Percentiles rank a stretch among this genome's conserved stretches.
phyloP scores from a whole-genome alignment of 1,284 basidiomycete genomes.

The Malassezia cuniculi region DNA sequence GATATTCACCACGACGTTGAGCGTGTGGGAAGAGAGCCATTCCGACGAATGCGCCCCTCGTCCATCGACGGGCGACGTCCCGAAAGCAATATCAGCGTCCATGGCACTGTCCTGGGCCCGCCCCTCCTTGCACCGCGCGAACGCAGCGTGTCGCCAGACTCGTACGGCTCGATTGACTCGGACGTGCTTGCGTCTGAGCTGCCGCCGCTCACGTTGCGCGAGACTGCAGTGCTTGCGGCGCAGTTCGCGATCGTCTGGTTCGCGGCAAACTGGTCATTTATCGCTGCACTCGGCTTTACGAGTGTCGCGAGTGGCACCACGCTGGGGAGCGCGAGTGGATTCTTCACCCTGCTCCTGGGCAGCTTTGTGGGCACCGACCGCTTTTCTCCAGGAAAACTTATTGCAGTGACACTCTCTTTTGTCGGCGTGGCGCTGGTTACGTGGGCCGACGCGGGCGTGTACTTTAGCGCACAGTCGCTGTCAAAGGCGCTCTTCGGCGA shows the following conservation, averaged over 20 bases:
- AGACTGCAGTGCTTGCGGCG: constrained; percentile 30
- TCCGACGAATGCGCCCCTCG: constrained; percentile 21
- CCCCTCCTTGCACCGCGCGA: too few species aligned
- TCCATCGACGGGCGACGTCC: constrained; percentile 39
- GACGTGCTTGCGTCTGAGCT: constrained; percentile 8
- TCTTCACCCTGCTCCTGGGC: constrained; percentile 82
- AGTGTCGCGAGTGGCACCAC: constrained; percentile 42
- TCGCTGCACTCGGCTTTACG: constrained; percentile 34
- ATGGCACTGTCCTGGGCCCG: not conserved
- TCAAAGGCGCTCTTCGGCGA: constrained; percentile 33
- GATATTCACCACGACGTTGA: constrained; percentile 3
- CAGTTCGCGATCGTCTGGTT: constrained; percentile 43
- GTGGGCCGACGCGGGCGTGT: constrained; percentile 31
- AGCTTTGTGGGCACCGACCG: constrained; percentile 70
- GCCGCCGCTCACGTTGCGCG: constrained; percentile 31
- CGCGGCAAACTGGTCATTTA: constrained; percentile 41
- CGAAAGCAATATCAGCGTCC: constrained; percentile 13
- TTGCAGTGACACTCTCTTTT: constrained; percentile 72
- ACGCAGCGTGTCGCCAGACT: not conserved
- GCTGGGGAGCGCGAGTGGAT: constrained; percentile 59
- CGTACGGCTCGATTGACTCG: constrained; percentile 2
- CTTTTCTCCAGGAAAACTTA: constrained; percentile 61
- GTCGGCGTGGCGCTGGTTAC: constrained; percentile 71
- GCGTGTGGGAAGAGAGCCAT: not conserved
- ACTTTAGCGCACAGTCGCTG: constrained; percentile 10